A percentile compares a stretch with the other conserved stretches of the same genome.
These are phyloP conservation scores for Paracoccidioides lutzii DNA, from an alignment of 2,329 filamentous ascomycete species.

Conservation along the genomic window DNA sequence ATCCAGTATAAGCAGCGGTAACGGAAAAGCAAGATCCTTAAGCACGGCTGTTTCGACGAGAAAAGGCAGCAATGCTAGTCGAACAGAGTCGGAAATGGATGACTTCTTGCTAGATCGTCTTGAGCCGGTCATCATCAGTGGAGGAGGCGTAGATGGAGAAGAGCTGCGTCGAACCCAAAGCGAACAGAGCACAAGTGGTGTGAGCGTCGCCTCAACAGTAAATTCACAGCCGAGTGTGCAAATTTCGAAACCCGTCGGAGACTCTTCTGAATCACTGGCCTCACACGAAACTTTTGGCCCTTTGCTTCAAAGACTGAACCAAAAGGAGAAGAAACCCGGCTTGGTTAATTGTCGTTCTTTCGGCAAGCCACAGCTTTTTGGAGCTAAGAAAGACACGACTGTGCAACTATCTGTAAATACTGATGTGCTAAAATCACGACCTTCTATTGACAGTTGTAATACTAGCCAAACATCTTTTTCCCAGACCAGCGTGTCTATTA, in stretches of 20 bases:
- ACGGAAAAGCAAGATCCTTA: conserved; percentile 28
- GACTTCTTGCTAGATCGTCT: conserved; percentile 36
- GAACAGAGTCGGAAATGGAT: conserved; percentile 33
- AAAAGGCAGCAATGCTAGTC: conserved; percentile 31
- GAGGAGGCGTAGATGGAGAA: conserved; percentile 28
- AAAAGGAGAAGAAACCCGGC: conserved; percentile 1
- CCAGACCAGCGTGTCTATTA: conserved; percentile 7
- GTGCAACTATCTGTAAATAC: conserved; percentile 14
- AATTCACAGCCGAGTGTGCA: conserved; percentile 14
- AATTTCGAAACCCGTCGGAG: conserved; percentile 16
- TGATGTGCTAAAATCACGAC: conserved; percentile 14
- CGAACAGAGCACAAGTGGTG: conserved; percentile 26
- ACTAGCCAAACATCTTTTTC: conserved; percentile 8
- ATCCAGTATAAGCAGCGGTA: conserved; percentile 28
- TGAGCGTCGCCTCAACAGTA: conserved; percentile 20
- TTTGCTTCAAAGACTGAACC: conserved; percentile 6
- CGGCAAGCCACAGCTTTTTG: conserved; percentile 17
- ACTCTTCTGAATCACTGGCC: conserved; percentile 24
- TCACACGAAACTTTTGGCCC: conserved; percentile 22
- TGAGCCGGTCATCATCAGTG: conserved; percentile 38
- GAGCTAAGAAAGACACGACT: conserved; percentile 11
- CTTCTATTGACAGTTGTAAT: conserved; percentile 14
- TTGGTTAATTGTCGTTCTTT: conserved; percentile 16
- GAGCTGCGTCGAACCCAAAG: conserved; percentile 27
- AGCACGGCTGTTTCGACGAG: conserved; percentile 28